These are phyloP conservation scores for Penicillium vulpinum DNA, from an alignment of 2,329 filamentous ascomycete species.

Conservation along the genomic window DNA sequence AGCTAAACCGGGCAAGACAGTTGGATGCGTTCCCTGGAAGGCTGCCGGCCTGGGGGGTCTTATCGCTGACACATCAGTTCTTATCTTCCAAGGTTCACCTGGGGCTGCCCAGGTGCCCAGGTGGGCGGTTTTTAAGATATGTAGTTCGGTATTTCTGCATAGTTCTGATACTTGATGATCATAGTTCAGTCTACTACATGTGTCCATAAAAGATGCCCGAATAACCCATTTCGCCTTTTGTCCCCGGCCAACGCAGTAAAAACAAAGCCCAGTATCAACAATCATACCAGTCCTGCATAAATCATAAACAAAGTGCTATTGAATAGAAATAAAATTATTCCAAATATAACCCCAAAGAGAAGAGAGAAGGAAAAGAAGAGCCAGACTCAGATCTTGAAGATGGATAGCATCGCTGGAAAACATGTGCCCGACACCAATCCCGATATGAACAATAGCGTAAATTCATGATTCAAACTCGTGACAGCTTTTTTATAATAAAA, in stretches of 20 bases:
- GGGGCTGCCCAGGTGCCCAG: too few relatives aligned
- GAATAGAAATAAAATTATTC: not conserved
- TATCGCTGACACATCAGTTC: slow-evolving; percentile 11
- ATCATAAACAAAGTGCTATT: not conserved
- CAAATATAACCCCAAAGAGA: not conserved
- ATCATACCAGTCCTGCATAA: not conserved
- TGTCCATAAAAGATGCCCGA: not conserved
- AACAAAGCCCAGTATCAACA: not conserved
- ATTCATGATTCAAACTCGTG: slow-evolving; percentile 24
- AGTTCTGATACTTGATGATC: not conserved
- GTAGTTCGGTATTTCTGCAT: not conserved
- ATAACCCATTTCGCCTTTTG: not conserved
- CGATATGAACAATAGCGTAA: slow-evolving; percentile 19
- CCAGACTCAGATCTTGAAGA: not conserved
- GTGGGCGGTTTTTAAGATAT: too few relatives aligned
- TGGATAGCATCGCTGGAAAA: slow-evolving; percentile 3
- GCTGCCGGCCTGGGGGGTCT: not conserved
- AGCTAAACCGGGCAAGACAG: slow-evolving; percentile 24
- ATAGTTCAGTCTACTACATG: not conserved
- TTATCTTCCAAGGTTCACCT: slow-evolving; percentile 1
- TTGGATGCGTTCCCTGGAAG: slow-evolving; percentile 16
- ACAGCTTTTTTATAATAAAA: not conserved
- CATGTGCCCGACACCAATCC: slow-evolving; percentile 3
- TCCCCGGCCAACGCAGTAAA: not conserved
- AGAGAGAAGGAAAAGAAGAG: not conserved